Conservation (phyloP, 1,284 basidiomycete genomes). For the Bondarzewia mesenterica region DNA sequence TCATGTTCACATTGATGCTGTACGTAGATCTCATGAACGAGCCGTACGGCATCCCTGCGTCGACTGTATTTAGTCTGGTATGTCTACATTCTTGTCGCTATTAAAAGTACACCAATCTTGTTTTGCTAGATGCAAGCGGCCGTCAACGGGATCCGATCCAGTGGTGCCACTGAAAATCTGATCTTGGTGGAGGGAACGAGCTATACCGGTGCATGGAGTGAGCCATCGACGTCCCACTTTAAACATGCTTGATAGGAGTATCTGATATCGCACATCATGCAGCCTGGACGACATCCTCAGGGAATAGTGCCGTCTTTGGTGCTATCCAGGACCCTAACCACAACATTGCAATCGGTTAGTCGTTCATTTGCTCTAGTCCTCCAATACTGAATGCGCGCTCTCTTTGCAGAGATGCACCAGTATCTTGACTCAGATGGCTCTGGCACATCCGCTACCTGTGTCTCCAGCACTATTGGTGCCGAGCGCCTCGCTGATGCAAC, state of each 20-base stretch:
- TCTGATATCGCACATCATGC: conserved; percentile 8
- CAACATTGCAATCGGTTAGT: conserved; percentile 48
- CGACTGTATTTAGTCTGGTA: conserved; percentile 38
- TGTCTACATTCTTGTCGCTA: conserved; percentile 8
- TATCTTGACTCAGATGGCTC: conserved; percentile 63
- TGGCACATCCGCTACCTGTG: conserved; percentile 46
- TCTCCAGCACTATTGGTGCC: conserved; percentile 50
- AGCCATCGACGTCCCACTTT: too few relatives aligned
- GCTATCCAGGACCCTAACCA: conserved; percentile 50
- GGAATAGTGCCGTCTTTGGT: conserved; percentile 45
- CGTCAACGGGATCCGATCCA: conserved; percentile 51
- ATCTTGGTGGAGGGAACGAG: conserved; percentile 39
- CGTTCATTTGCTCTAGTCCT: background rate
- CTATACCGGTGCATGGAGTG: conserved; percentile 29
- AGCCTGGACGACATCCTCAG: conserved; percentile 48
- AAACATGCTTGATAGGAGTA: background rate
- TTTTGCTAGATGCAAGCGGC: conserved; percentile 48
- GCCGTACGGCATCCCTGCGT: conserved; percentile 45
- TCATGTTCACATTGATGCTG: too few relatives aligned
- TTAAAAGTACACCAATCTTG: background rate
- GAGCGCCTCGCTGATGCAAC: conserved; percentile 50
- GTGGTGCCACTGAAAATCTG: conserved; percentile 46
- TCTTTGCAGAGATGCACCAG: conserved; percentile 53
- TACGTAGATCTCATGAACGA: conserved; percentile 47
- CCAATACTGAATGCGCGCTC: background rate